phyloP scores from a whole-genome alignment of 257 asterid species.

The Phtheirospermum japonicum region DNA sequence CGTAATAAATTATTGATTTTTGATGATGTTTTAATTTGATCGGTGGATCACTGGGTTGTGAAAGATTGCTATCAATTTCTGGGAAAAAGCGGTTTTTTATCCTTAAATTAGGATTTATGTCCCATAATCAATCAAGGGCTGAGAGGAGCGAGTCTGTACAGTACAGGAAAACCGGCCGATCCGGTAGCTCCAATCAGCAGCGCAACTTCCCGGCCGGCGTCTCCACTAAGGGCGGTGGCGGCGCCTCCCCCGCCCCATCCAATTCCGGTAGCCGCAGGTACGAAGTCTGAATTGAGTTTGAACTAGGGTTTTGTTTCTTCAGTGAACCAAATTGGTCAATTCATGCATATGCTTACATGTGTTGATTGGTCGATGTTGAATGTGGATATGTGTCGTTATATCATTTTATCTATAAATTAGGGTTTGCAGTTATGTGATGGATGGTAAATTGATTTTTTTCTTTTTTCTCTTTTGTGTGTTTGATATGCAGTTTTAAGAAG shows the following conservation, averaged over 20 bases:
- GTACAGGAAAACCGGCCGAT: slow-evolving; percentile 46
- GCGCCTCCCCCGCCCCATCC: slow-evolving; percentile 44
- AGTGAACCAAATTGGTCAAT: not conserved
- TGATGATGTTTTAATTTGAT: slow-evolving; percentile 45
- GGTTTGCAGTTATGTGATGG: slow-evolving; percentile 4
- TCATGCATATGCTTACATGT: not conserved
- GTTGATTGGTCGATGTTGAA: slow-evolving; percentile 18
- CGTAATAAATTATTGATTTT: slow-evolving; percentile 12
- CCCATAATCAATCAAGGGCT: slow-evolving; percentile 55
- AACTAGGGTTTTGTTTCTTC: slow-evolving; percentile 32
- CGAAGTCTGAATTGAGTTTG: not conserved
- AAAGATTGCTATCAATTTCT: slow-evolving; percentile 24
- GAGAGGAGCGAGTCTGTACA: slow-evolving; percentile 53
- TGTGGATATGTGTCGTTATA: slow-evolving; percentile 7
- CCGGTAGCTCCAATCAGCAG: slow-evolving; percentile 50
- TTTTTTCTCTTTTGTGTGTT: not conserved
- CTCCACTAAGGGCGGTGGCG: slow-evolving; percentile 52
- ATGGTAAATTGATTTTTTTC: not conserved
- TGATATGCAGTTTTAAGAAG: slow-evolving; percentile 48
- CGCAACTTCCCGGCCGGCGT: slow-evolving; percentile 37
- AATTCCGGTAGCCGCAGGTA: slow-evolving; percentile 41
- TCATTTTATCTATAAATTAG: slow-evolving; percentile 11
- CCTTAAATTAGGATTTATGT: slow-evolving; percentile 46
- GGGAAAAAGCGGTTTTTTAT: slow-evolving; percentile 28
- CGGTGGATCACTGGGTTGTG: slow-evolving; percentile 43